Conservation (phyloP, 768 basidiomycete species). For the Auriscalpium orientale region DNA sequence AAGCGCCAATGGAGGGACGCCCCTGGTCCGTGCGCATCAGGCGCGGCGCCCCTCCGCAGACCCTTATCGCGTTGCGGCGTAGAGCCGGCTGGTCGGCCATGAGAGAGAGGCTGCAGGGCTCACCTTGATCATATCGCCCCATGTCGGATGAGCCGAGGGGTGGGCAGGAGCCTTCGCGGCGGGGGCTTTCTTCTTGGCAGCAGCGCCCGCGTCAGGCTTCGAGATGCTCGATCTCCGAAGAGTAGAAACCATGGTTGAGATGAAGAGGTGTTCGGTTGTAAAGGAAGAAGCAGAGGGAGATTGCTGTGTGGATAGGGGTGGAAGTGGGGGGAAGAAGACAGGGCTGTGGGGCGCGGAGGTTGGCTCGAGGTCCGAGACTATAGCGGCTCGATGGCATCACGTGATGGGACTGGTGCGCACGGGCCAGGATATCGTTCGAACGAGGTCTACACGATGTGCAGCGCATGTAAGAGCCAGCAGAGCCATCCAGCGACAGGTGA, state of each 20-base stretch:
- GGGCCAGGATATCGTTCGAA: neutral
- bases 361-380: neutral
- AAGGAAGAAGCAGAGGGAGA: neutral
- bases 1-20: neutral
- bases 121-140: constrained; percentile 37
- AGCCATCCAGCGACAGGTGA: too few relatives aligned
- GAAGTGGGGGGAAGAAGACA: neutral
- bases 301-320: neutral
- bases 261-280: neutral
- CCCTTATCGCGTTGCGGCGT: neutral
- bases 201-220: neutral
- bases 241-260: neutral
- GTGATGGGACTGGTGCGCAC: neutral
- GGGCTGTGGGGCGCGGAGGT: too few relatives aligned
- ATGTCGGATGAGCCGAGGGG: constrained; percentile 40
- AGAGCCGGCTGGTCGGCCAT: neutral
- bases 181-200: constrained; percentile 9
- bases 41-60: neutral
- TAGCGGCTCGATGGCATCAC: neutral
- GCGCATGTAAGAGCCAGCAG: too few relatives aligned
- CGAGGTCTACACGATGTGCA: too few relatives aligned
- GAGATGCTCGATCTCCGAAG: constrained; percentile 4
- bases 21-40: neutral
- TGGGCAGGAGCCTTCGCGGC: constrained; percentile 21
- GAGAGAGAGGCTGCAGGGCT: constrained; percentile 14